These are phyloP conservation scores for Cercis canadensis DNA, from an alignment of 306 rosid species.

Conservation along the genomic window DNA sequence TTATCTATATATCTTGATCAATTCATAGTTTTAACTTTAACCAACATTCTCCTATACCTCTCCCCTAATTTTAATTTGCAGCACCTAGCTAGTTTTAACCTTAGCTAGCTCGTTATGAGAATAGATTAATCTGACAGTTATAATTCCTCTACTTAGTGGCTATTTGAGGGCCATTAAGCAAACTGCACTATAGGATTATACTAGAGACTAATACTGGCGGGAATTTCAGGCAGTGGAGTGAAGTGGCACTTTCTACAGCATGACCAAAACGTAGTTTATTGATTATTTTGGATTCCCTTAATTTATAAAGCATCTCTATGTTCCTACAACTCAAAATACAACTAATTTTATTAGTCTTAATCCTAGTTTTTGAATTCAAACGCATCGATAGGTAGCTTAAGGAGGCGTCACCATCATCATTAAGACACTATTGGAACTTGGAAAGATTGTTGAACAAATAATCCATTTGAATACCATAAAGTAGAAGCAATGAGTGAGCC, in stretches of 20 bases:
- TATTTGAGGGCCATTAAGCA: constrained; percentile 29
- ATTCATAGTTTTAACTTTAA: constrained; percentile 1
- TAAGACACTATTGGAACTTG: constrained; percentile 28
- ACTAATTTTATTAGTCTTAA: constrained; percentile 21
- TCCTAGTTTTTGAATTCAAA: constrained; percentile 51
- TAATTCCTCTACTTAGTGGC: constrained; percentile 31
- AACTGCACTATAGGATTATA: constrained; percentile 3
- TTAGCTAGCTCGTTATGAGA: background rate
- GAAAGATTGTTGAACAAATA: constrained; percentile 41
- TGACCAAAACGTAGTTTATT: constrained; percentile 30
- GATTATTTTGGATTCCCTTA: constrained; percentile 46
- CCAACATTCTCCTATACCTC: background rate
- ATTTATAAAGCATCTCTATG: constrained; percentile 30
- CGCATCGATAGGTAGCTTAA: constrained; percentile 33
- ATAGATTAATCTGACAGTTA: constrained; percentile 29
- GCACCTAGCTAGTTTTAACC: no score
- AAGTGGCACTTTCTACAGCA: constrained; percentile 39
- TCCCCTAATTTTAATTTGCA: background rate
- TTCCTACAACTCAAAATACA: background rate
- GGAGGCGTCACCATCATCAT: constrained; percentile 48
- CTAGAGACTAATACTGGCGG: constrained; percentile 30
- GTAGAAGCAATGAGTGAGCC: constrained; percentile 30
- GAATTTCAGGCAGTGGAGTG: constrained; percentile 32
- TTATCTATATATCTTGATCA: constrained; percentile 4
- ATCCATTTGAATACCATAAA: constrained; percentile 36